Base-by-base conservation (phyloP, 495 filamentous ascomycete species). In the Xylaria longipes region DNA sequence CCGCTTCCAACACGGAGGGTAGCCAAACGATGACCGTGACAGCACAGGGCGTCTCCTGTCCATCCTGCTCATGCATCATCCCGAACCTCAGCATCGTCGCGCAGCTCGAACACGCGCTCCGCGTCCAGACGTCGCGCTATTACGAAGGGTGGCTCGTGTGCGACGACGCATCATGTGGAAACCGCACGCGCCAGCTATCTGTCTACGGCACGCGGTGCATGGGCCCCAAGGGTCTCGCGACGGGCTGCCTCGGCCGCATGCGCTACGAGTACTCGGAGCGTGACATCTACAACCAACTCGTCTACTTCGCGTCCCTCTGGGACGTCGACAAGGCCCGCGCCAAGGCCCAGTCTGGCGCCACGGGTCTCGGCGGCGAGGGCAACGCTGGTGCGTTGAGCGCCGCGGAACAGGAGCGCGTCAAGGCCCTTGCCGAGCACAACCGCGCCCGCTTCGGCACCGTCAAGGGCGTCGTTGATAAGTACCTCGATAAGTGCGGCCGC, bases 61-160 rank as follows among this genome's bases (percentile, higher is more conserved):
- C 89, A 0, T 86, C 89, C 35, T 84, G 74, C 81, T 81, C 83
- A 50, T 87, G 88, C 60, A 78, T 84, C 9, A 87, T 98, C 70
- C 78, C 90, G 3, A 93, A 88, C 33, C 80, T 97, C 25, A 91
- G 89, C 15, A 81, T 98, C 63, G 87, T 95, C 50, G 92, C 94
- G 4, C 96, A 99, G 77, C 82, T 98, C 17, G 97, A 98, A 78
- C 84, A 88, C 50, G 91, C 94, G 69, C 90, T 98, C 74, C 91
- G 96, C 57, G 83, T 88, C 50, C 87, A 91, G 76, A 91, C 91
- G 6, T 87, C 92, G 22, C 89, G 88, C 35, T 99, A 98, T 85
- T 98, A 99, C 80, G 91, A 95, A 74, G 94, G 89, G 56, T 97
- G 91, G 91, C 88, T 98, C 17, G 87, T 93, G 35, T 99, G 96